Base-by-base conservation (phyloP, 345 rosid genomes). In the Psidium friedrichsthalianum region DNA sequence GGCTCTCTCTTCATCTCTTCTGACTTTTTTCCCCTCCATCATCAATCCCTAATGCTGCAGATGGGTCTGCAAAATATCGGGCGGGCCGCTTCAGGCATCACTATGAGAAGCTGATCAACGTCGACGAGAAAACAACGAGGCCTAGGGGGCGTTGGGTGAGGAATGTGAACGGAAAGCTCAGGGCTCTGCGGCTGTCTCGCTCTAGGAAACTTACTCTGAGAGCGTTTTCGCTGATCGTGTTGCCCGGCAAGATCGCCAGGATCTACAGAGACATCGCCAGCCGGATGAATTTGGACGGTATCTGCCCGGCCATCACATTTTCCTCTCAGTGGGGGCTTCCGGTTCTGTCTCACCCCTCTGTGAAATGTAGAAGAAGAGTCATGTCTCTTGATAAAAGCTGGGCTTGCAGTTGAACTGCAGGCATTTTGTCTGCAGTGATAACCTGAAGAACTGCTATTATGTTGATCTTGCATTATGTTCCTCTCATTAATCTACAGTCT, bases 301-400 rank as follows among this genome's bases (percentile, higher is more conserved):
- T 88, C 53, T 88, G 86, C 87, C 95, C 96, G 47, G 92, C 88
- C 86, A 87, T 94, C 83, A 88, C 93, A 82, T 90, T 94, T 83
- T 91, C 94, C 74, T 89, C 94, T 87, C 94, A 92, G 8, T 92
- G 91, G 96, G 98, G 96, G 32, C 92, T 94, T 59, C 98, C 98
- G 2, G 91, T 88, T 86, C 32, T 89, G 58, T 57, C 94, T 20
- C 94, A 92, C 82, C 76, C 93, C 47, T 85, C 88, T 61, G 61
- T 87, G 59, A 90, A 86, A 82, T 87, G 74, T 40, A 82, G 51
- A 55, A 86, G 78, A 51, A 32, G 29, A 53, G 78, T 27, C 40
- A 16, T 51, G 42, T 76, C 54, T 44, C 32, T 40, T 27, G 47
- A 85, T 56, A 80, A 55, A 57, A 44, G 83, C 83, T 80, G 82